These are phyloP conservation scores for Ophiostoma sp. DNA, from an alignment of 2,329 filamentous ascomycete species.

Conservation along the genomic window DNA sequence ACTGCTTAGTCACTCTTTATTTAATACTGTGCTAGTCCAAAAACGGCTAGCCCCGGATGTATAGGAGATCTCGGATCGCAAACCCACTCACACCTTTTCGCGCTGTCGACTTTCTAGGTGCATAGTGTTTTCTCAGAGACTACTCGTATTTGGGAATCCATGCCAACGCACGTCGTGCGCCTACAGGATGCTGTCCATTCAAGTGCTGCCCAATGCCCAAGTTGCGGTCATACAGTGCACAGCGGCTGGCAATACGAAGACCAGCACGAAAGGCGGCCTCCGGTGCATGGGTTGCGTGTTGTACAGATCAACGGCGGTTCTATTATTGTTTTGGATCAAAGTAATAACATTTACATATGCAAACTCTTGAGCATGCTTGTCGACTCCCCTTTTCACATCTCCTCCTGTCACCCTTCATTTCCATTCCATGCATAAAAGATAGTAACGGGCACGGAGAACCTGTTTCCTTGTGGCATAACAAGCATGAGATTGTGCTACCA, in stretches of 20 bases:
- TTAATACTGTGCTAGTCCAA: background rate
- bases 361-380: background rate
- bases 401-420: background rate
- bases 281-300: background rate
- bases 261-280: background rate
- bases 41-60: background rate
- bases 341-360: background rate
- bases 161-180: background rate
- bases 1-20: background rate
- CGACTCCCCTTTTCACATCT: background rate
- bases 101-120: too few relatives aligned
- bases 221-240: slow-evolving; percentile 12
- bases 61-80: slow-evolving; percentile 4
- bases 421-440: background rate
- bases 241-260: slow-evolving; percentile 17
- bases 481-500: background rate
- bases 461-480: background rate
- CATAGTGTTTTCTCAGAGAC: too few relatives aligned
- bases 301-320: background rate
- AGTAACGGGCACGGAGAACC: background rate
- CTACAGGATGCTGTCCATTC: background rate
- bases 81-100: background rate
- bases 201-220: background rate
- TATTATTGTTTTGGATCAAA: too few relatives aligned
- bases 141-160: background rate